phyloP scores from a whole-genome alignment of 495 filamentous ascomycete genomes.

The Neurospora africana region DNA sequence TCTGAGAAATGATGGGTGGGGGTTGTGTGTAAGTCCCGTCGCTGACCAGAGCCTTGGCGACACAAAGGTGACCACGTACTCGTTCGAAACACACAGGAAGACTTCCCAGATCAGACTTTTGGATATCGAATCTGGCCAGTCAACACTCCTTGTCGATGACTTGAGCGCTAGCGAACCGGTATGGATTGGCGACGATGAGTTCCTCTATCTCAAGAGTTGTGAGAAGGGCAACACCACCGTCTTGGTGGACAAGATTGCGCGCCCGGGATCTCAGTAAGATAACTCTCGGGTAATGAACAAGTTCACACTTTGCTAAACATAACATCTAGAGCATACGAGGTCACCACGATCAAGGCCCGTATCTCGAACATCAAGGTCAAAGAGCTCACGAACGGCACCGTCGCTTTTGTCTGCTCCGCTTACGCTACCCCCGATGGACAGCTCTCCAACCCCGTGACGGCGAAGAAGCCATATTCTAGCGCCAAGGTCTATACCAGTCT shows the following conservation, averaged over 20 bases:
- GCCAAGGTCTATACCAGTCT: slow-evolving; percentile 59
- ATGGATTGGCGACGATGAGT: slow-evolving; percentile 60
- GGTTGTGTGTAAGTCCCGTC: background rate
- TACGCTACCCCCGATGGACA: slow-evolving; percentile 50
- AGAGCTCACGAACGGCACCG: slow-evolving; percentile 45
- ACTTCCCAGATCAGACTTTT: slow-evolving; percentile 64
- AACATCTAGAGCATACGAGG: slow-evolving; percentile 36
- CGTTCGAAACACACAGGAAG: slow-evolving; percentile 69
- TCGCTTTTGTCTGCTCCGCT: slow-evolving; percentile 61
- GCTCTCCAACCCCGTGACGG: slow-evolving; percentile 49
- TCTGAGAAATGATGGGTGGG: background rate
- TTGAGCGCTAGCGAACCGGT: slow-evolving; percentile 54
- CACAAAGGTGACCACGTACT: slow-evolving; percentile 54
- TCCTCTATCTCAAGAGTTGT: slow-evolving; percentile 57
- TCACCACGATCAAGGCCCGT: slow-evolving; percentile 52
- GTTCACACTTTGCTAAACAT: background rate
- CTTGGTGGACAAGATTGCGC: slow-evolving; percentile 42
- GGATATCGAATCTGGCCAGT: slow-evolving; percentile 58
- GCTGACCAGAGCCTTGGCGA: background rate
- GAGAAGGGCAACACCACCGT: slow-evolving; percentile 58
- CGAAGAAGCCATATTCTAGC: slow-evolving; percentile 43
- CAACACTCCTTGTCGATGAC: slow-evolving; percentile 55
- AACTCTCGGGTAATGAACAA: background rate
- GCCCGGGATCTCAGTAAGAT: background rate
- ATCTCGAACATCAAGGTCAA: slow-evolving; percentile 68